Conservation (phyloP, 768 basidiomycete species). For the Leccinum disarticulatum region DNA sequence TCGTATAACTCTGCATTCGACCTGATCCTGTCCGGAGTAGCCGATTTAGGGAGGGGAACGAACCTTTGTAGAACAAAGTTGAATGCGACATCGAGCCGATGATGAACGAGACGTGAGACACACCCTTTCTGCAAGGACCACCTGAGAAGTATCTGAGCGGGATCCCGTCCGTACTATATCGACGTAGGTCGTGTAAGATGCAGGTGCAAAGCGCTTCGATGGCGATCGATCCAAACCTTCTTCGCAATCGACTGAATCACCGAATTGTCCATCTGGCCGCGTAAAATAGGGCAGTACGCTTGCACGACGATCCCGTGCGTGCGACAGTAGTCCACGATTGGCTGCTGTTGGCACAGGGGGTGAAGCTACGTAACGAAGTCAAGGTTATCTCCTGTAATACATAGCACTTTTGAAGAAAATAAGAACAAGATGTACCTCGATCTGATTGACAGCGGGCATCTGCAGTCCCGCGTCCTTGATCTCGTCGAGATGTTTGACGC, state of each 20-base stretch:
- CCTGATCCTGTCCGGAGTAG: conserved; percentile 63
- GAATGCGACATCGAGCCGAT: neutral
- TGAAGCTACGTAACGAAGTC: conserved; percentile 52
- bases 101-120: conserved; percentile 23
- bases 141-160: conserved; percentile 80
- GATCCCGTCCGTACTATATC: conserved; percentile 54
- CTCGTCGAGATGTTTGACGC: conserved; percentile 72
- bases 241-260: conserved; percentile 52
- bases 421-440: conserved; percentile 53
- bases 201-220: conserved; percentile 9
- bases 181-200: neutral
- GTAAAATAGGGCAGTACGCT: conserved; percentile 77
- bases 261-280: conserved; percentile 54
- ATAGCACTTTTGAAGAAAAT: neutral
- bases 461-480: conserved; percentile 61
- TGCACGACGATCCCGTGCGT: conserved; percentile 60
- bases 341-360: conserved; percentile 77
- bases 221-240: conserved; percentile 45
- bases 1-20: conserved; percentile 76
- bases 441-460: conserved; percentile 75
- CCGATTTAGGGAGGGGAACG: conserved; percentile 82
- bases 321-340: conserved; percentile 74
- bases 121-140: conserved; percentile 90
- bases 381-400: conserved; percentile 4
- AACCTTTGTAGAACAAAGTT: conserved; percentile 44